These are phyloP conservation scores for Halteria grandinella DNA, from an alignment of 73 alveolate genomes.

Conservation along the genomic window DNA sequence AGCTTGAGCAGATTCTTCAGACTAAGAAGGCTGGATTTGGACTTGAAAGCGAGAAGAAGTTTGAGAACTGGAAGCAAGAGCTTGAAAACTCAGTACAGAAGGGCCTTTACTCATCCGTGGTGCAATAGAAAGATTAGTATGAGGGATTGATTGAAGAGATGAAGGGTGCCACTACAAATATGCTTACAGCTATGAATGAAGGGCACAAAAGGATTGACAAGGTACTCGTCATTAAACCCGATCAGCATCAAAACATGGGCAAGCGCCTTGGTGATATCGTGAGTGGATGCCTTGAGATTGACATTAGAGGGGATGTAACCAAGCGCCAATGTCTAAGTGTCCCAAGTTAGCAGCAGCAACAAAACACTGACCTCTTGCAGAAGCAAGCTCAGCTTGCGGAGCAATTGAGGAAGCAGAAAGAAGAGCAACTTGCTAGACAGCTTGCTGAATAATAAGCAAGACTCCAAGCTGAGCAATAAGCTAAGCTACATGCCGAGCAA, in stretches of 20 bases:
- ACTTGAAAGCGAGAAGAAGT: slow-evolving; percentile 15
- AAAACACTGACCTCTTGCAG: neutral
- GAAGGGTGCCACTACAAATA: slow-evolving; percentile 18
- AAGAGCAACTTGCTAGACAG: neutral
- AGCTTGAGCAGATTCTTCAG: slow-evolving; percentile 7
- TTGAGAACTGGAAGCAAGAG: slow-evolving; percentile 30
- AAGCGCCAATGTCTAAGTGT: neutral
- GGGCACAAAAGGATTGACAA: slow-evolving; percentile 32
- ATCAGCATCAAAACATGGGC: slow-evolving; percentile 5
- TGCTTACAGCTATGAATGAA: slow-evolving; percentile 27
- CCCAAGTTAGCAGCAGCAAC: neutral
- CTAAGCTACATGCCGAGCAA: neutral
- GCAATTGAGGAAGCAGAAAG: neutral
- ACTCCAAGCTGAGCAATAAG: neutral
- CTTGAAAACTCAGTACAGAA: slow-evolving; percentile 4
- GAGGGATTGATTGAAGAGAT: slow-evolving; percentile 20
- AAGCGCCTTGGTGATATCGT: slow-evolving; percentile 34
- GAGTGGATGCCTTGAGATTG: slow-evolving; percentile 40
- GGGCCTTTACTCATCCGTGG: slow-evolving; percentile 29
- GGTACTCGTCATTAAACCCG: slow-evolving; percentile 6
- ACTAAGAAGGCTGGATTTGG: slow-evolving; percentile 8
- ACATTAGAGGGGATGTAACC: slow-evolving; percentile 22
- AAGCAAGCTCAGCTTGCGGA: neutral
- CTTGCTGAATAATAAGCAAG: neutral
- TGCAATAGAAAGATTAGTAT: slow-evolving; percentile 11